Conservation (phyloP, 306 rosid genomes). For the Chamaecrista fasciculata region DNA sequence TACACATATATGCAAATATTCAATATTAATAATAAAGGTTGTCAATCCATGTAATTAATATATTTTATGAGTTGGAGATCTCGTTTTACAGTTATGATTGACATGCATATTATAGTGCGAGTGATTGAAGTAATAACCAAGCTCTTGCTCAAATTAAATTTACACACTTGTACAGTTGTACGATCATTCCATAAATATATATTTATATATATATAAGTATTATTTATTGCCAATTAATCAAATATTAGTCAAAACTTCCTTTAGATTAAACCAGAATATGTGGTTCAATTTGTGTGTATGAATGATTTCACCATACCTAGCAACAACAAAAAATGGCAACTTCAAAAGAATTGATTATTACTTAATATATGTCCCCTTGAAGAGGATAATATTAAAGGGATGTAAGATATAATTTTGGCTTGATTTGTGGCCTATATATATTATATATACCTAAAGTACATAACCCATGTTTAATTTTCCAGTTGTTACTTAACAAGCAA, state of each 20-base stretch:
- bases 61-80: conserved; percentile 37
- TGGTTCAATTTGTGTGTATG: conserved; percentile 37
- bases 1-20: not conserved
- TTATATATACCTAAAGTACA: too few species aligned
- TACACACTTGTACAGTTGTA: not conserved
- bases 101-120: not conserved
- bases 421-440: not conserved
- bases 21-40: not conserved
- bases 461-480: too few species aligned
- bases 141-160: conserved; percentile 7
- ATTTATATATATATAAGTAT: not conserved
- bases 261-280: not conserved
- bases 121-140: conserved; percentile 24
- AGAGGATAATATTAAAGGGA: not conserved
- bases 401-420: not conserved
- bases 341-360: not conserved
- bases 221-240: conserved; percentile 9
- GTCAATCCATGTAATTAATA: not conserved
- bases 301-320: conserved; percentile 21
- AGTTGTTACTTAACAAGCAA: too few species aligned
- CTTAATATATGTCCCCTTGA: not conserved
- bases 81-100: conserved; percentile 25
- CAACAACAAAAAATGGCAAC: conserved; percentile 28
- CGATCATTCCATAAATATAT: conserved; percentile 2
- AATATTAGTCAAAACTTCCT: conserved; percentile 33